Conservation (phyloP, 148 eudicot species). For the Persicaria tinctoria region DNA sequence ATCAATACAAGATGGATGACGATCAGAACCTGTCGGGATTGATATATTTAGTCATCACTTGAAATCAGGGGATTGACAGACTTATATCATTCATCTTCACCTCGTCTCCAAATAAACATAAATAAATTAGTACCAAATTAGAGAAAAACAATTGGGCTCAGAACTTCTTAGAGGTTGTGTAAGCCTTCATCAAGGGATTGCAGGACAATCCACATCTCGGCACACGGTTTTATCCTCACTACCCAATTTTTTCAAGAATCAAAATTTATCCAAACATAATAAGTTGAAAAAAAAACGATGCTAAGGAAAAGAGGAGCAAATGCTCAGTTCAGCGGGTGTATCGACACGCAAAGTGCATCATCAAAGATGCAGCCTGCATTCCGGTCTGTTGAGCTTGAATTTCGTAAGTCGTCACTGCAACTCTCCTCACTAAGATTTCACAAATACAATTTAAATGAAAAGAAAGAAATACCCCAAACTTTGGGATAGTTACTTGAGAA, state of each 20-base stretch:
- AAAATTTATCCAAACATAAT: not conserved
- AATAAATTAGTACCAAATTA: not conserved
- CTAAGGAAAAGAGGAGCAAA: not conserved
- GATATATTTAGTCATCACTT: not conserved
- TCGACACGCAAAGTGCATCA: conserved; percentile 41
- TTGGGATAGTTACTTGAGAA: no score
- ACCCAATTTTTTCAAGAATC: not conserved
- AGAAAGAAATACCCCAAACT: not conserved
- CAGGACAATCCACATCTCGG: not conserved
- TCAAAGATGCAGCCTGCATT: conserved; percentile 30
- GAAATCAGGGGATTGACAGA: conserved; percentile 10
- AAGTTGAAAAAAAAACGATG: not conserved
- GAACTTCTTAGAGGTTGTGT: conserved; percentile 10
- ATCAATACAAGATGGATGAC: not conserved
- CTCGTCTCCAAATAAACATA: not conserved
- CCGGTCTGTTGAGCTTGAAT: conserved; percentile 93
- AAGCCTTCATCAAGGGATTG: not conserved
- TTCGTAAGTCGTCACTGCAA: conserved; percentile 54
- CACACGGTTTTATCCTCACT: not conserved
- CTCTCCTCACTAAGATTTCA: not conserved
- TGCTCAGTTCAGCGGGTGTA: conserved; percentile 48
- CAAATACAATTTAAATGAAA: not conserved
- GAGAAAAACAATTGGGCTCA: not conserved
- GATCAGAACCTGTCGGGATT: conserved; percentile 10
- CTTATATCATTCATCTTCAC: not conserved